These are phyloP conservation scores for Plasmodium falciparum DNA, from an alignment of 169 alveolate genomes.

Conservation along the genomic window DNA sequence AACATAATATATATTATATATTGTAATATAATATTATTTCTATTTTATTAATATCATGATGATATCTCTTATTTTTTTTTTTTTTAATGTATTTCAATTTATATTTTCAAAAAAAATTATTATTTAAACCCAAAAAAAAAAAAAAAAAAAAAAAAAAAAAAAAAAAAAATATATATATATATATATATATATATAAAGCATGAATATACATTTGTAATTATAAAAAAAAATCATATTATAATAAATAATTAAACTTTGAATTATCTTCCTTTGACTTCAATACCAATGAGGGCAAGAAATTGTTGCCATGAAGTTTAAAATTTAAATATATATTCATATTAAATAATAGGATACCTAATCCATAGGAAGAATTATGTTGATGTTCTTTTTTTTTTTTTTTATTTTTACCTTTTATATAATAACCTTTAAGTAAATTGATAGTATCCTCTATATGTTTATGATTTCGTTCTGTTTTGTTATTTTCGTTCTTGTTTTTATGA, in stretches of 20 bases:
- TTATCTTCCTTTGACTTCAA: constrained; percentile 33
- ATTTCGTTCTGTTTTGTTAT: neutral
- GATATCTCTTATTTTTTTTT: too few relatives aligned
- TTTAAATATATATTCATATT: constrained; percentile 37
- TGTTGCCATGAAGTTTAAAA: constrained; percentile 5
- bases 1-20: too few relatives aligned
- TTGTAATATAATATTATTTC: too few relatives aligned
- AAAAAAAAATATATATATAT: too few relatives aligned
- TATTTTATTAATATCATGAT: too few relatives aligned
- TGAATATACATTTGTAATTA: neutral
- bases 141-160: too few relatives aligned
- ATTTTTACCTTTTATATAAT: constrained; percentile 24
- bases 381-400: constrained; percentile 1
- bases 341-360: constrained; percentile 33
- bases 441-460: neutral
- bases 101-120: too few relatives aligned
- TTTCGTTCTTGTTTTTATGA: too few relatives aligned
- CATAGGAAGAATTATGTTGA: constrained; percentile 25
- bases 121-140: too few relatives aligned
- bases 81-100: too few relatives aligned
- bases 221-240: neutral
- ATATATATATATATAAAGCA: too few relatives aligned
- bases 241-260: constrained; percentile 41
- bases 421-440: constrained; percentile 22
- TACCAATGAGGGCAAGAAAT: constrained; percentile 30